Conservation (phyloP, 495 filamentous ascomycete species). For the Penicillium nucicola region DNA sequence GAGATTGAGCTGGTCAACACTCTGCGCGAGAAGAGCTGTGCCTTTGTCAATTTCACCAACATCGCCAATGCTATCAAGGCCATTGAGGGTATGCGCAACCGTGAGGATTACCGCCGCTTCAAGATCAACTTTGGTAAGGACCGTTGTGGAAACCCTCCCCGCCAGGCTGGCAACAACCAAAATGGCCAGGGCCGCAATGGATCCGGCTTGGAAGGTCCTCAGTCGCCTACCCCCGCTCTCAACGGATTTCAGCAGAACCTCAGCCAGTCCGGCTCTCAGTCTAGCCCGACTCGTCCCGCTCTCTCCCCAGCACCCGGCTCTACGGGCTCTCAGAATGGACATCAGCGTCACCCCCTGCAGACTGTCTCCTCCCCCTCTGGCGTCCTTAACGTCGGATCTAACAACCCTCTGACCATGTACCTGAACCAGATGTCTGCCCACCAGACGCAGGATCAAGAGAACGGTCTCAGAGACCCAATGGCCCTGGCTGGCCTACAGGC, state of each 20-base stretch:
- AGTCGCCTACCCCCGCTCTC: slow-evolving; percentile 56
- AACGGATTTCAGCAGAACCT: slow-evolving; percentile 50
- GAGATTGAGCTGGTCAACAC: slow-evolving; percentile 98
- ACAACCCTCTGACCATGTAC: slow-evolving; percentile 94
- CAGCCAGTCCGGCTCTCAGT: slow-evolving; percentile 61
- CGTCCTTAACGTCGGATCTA: slow-evolving; percentile 72
- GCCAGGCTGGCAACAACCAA: slow-evolving; percentile 62
- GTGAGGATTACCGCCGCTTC: slow-evolving; percentile 95
- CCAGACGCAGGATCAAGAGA: slow-evolving; percentile 63
- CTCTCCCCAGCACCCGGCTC: slow-evolving; percentile 55
- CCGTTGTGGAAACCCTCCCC: slow-evolving; percentile 91
- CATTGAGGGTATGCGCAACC: slow-evolving; percentile 89
- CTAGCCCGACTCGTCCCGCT: slow-evolving; percentile 63
- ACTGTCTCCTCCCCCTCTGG: slow-evolving; percentile 59
- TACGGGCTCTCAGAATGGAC: slow-evolving; percentile 52
- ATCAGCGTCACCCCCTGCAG: slow-evolving; percentile 49
- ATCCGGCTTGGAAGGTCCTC: slow-evolving; percentile 53
- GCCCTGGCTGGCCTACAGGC: slow-evolving; percentile 55
- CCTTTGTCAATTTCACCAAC: slow-evolving; percentile 99
- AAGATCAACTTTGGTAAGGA: slow-evolving; percentile 99
- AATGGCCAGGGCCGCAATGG: slow-evolving; percentile 49
- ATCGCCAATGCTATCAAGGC: slow-evolving; percentile 99
- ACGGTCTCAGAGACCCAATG: slow-evolving; percentile 47
- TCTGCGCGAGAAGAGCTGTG: slow-evolving; percentile 96
- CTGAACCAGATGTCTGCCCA: slow-evolving; percentile 81